Evolutionary conservation across 257 asterid species (phyloP).

Genomic region (Capsicum chinense): DNA sequence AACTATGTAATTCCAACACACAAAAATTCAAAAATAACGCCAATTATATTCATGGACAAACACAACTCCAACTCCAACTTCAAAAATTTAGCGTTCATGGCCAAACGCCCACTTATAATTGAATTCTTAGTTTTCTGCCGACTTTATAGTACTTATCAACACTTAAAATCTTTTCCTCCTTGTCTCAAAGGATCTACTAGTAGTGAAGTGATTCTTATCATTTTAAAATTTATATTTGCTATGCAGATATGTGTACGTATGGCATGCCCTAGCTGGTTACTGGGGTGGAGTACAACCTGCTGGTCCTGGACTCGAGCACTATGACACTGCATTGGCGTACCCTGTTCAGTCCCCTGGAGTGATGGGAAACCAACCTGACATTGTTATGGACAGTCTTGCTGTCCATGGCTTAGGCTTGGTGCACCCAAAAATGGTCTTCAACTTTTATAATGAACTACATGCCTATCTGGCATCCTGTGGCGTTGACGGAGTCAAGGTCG

Average conservation of each 20-base stretch:
- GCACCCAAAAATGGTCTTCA: conserved; percentile 85
- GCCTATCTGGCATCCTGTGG: conserved; percentile 93
- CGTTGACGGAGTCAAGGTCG: conserved; percentile 96
- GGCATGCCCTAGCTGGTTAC: conserved; percentile 98
- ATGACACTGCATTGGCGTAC: conserved; percentile 78
- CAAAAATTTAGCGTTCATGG: too few species aligned
- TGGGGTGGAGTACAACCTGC: conserved; percentile 99
- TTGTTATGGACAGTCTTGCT: conserved; percentile 94
- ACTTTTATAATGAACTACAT: conserved; percentile 92
- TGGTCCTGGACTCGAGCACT: conserved; percentile 88
- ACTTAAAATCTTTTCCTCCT: conserved; percentile 5
- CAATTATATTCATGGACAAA: too few species aligned
- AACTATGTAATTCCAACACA: too few species aligned
- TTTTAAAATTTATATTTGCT: not conserved
- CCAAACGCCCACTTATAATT: not conserved
- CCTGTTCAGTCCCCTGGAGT: conserved; percentile 95
- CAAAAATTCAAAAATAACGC: too few species aligned
- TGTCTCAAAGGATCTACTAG: not conserved
- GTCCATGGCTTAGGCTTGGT: conserved; percentile 92
- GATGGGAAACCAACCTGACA: conserved; percentile 91
- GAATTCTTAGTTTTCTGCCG: not conserved
- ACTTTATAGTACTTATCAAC: not conserved
- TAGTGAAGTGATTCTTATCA: not conserved
- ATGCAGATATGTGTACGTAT: conserved; percentile 72
- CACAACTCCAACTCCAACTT: too few species aligned